Evolutionary conservation across 2,329 filamentous ascomycete genomes (phyloP).

Genomic region (Ramichloridium luteum): DNA sequence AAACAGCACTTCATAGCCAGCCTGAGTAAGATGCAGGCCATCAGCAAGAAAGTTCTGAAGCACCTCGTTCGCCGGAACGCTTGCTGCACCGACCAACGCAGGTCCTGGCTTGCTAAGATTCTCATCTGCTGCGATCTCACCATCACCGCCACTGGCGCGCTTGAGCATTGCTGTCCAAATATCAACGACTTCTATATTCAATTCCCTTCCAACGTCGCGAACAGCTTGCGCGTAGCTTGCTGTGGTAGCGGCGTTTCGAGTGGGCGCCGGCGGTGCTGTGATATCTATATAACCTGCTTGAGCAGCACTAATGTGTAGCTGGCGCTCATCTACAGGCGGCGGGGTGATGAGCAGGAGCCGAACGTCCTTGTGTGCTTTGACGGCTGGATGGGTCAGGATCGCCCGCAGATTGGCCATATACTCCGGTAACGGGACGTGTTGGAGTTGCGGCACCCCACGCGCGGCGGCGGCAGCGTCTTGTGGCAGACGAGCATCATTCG

Average conservation of each 20-base stretch:
- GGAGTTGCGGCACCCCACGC: conserved; percentile 43
- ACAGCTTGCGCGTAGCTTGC: conserved; percentile 55
- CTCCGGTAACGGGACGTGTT: conserved; percentile 64
- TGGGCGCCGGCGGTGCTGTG: too few relatives aligned
- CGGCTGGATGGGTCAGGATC: conserved; percentile 60
- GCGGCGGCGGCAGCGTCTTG: too few relatives aligned
- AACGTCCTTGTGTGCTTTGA: conserved; percentile 54
- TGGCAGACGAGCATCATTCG: conserved; percentile 73
- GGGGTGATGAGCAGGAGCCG: conserved; percentile 69
- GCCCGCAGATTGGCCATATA: conserved; percentile 61
- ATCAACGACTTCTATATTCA: conserved; percentile 56
- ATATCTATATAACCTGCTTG: too few relatives aligned
- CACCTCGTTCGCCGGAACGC: conserved; percentile 45
- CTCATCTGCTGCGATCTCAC: conserved; percentile 21
- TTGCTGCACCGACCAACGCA: conserved; percentile 44
- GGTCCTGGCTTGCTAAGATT: too few relatives aligned
- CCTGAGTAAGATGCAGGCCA: conserved; percentile 47
- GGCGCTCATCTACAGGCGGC: conserved; percentile 70
- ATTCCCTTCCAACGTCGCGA: conserved; percentile 46
- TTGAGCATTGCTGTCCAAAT: conserved; percentile 70
- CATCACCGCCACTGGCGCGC: conserved; percentile 41
- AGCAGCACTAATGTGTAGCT: too few relatives aligned
- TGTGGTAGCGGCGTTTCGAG: conserved; percentile 46
- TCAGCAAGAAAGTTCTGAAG: conserved; percentile 43
- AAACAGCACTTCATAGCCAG: conserved; percentile 45